phyloP scores from a whole-genome alignment of 441 rosid genomes.

The Sinapis alba region DNA sequence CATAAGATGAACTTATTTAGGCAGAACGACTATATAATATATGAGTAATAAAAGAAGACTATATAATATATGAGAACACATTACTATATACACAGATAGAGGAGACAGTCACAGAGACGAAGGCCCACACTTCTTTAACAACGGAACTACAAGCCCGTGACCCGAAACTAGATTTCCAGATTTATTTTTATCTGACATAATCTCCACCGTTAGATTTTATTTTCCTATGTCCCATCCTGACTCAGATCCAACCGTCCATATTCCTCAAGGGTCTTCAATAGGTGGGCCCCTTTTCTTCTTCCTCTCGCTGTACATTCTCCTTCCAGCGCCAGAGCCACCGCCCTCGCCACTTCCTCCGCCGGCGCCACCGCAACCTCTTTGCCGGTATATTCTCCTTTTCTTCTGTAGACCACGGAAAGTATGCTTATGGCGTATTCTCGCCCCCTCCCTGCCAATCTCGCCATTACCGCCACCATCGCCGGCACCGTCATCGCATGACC shows the following conservation, averaged over 20 bases:
- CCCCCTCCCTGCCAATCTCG: constrained; percentile 75
- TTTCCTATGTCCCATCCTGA: constrained; percentile 41
- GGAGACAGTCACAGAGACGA: constrained; percentile 23
- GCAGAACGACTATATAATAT: neutral
- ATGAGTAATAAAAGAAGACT: too few relatives aligned
- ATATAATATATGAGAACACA: neutral
- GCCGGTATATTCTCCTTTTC: neutral
- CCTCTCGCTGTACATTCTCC: constrained; percentile 83
- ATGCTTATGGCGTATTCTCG: constrained; percentile 82
- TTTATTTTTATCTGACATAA: constrained; percentile 40
- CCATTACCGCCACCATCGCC: constrained; percentile 91
- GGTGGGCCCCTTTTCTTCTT: constrained; percentile 75
- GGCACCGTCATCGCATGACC: constrained; percentile 84
- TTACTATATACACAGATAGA: constrained; percentile 7
- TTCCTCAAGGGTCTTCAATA: constrained; percentile 68
- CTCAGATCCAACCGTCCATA: constrained; percentile 59
- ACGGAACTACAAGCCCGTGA: constrained; percentile 41
- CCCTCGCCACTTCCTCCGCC: constrained; percentile 87
- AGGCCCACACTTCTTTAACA: constrained; percentile 41
- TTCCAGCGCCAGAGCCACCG: constrained; percentile 76
- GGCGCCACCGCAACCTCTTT: constrained; percentile 62
- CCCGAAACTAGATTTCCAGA: constrained; percentile 39
- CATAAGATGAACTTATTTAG: neutral
- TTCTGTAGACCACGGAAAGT: constrained; percentile 60
- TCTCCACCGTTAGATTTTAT: constrained; percentile 39